phyloP scores from a whole-genome alignment of 345 rosid genomes.

The Acer yangbiense region DNA sequence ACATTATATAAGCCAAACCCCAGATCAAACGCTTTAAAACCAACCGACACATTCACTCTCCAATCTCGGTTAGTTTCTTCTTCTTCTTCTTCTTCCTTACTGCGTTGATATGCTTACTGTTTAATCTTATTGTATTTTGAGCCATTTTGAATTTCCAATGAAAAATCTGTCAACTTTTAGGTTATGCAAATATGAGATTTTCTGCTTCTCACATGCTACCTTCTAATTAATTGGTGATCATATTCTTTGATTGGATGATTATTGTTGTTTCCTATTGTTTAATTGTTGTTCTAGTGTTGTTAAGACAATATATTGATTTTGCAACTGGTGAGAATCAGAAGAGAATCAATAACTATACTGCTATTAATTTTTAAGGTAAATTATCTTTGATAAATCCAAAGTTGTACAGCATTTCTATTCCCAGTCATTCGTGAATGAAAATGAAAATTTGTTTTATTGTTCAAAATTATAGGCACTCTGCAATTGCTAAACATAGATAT shows the following conservation, averaged over 20 bases:
- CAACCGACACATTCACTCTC: background rate
- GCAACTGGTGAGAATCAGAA: background rate
- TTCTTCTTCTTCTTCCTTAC: background rate
- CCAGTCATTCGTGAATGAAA: background rate
- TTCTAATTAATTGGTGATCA: background rate
- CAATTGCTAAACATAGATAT: background rate
- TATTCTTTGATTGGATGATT: background rate
- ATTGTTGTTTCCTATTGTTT: background rate
- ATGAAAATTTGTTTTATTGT: background rate
- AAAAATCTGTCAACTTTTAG: background rate
- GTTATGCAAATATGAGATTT: background rate
- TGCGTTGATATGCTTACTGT: background rate
- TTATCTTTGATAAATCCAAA: too few species aligned
- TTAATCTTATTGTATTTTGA: background rate
- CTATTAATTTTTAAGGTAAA: background rate
- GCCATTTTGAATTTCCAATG: background rate
- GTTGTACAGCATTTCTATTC: too few species aligned
- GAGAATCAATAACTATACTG: background rate
- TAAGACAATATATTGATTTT: background rate
- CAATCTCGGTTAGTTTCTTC: background rate
- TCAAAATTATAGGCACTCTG: background rate
- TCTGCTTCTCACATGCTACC: background rate
- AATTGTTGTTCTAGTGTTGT: background rate
- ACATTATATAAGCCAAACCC: background rate
- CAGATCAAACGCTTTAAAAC: background rate